These are phyloP conservation scores for Adansonia digitata DNA, from an alignment of 345 rosid genomes.

Conservation along the genomic window DNA sequence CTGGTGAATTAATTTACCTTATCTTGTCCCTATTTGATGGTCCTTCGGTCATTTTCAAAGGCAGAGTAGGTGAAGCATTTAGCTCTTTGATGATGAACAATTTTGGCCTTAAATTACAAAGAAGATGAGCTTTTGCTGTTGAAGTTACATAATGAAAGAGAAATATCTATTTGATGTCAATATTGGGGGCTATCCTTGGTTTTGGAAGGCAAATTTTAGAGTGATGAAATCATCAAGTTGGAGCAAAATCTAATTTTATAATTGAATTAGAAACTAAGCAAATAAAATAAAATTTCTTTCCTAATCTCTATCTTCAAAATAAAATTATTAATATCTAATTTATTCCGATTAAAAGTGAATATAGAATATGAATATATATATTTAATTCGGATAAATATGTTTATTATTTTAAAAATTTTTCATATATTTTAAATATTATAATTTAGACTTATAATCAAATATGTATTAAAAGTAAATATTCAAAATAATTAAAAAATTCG, in stretches of 20 bases:
- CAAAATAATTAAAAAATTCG: no score
- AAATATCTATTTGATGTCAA: conserved; percentile 6
- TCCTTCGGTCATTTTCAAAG: conserved; percentile 12
- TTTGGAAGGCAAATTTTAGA: not conserved
- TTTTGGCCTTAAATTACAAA: conserved; percentile 21
- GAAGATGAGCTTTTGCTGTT: conserved; percentile 11
- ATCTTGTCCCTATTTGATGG: conserved; percentile 24
- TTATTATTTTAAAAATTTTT: no score
- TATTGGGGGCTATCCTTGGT: not conserved
- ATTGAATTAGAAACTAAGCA: not conserved
- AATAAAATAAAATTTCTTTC: not conserved
- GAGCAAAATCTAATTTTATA: not conserved
- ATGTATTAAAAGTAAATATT: no score
- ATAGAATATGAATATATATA: no score
- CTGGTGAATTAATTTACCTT: conserved; percentile 13
- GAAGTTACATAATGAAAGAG: not conserved
- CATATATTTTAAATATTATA: no score
- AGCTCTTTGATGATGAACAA: conserved; percentile 21
- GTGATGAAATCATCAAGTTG: not conserved
- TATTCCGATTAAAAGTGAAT: no score
- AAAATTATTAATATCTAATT: no score
- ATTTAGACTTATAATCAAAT: no score
- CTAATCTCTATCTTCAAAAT: no score
- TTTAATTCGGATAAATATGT: no score
- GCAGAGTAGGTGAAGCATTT: conserved; percentile 25